Conservation (phyloP, 768 basidiomycete species). For the Kwoniella newhampshirensis region DNA sequence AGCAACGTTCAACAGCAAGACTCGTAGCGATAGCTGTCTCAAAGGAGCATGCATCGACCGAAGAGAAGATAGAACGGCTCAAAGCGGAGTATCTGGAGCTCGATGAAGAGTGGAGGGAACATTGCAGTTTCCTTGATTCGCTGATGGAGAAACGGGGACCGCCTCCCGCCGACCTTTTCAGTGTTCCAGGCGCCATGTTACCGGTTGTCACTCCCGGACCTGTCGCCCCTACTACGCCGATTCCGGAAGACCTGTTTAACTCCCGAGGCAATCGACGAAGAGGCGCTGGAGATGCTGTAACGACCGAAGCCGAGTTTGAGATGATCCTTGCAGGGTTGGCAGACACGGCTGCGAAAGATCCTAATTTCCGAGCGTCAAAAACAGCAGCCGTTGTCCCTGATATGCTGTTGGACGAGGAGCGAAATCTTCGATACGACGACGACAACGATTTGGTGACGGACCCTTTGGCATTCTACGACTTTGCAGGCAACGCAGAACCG, state of each 20-base stretch:
- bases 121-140: conserved; percentile 29
- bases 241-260: conserved; percentile 27
- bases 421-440: conserved; percentile 64
- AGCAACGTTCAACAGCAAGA: conserved; percentile 9
- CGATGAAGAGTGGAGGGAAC: conserved; percentile 40
- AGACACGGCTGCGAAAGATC: conserved; percentile 86
- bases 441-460: conserved; percentile 76
- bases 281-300: conserved; percentile 72
- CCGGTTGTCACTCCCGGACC: conserved; percentile 35
- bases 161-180: conserved; percentile 35
- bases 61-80: conserved; percentile 16
- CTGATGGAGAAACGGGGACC: conserved; percentile 43
- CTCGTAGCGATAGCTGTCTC: conserved; percentile 15
- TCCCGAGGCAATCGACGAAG: conserved; percentile 47
- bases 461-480: conserved; percentile 72
- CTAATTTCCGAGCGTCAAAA: conserved; percentile 75
- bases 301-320: conserved; percentile 94
- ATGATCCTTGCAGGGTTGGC: conserved; percentile 93
- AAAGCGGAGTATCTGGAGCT: conserved; percentile 35
- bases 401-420: conserved; percentile 58
- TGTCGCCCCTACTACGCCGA: conserved; percentile 30
- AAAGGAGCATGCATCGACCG: conserved; percentile 12
- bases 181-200: conserved; percentile 27
- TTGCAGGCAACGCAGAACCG: conserved; percentile 66
- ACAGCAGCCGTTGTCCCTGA: conserved; percentile 88